These are phyloP conservation scores for Amphirosellinia nigrospora DNA, from an alignment of 495 filamentous ascomycete genomes.

Conservation along the genomic window DNA sequence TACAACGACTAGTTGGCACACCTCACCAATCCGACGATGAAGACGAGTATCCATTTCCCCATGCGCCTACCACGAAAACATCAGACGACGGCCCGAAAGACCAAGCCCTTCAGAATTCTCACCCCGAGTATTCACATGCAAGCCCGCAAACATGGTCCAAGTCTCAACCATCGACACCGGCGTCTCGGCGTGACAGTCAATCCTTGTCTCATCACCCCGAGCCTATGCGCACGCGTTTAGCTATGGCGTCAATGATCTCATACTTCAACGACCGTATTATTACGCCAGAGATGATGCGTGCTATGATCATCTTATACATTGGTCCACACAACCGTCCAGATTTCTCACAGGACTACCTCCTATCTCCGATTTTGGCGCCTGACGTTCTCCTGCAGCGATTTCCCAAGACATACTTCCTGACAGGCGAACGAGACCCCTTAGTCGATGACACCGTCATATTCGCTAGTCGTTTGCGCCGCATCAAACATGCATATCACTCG, in stretches of 20 bases:
- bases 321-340: conserved; percentile 92
- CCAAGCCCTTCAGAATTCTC: conserved; percentile 35
- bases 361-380: conserved; percentile 88
- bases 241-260: conserved; percentile 94
- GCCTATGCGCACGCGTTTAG: conserved; percentile 83
- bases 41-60: conserved; percentile 48
- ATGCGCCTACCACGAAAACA: conserved; percentile 26
- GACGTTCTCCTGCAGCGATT: conserved; percentile 81
- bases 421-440: conserved; percentile 91
- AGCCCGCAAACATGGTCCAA: conserved; percentile 45
- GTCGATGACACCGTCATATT: conserved; percentile 98
- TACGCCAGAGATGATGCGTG: conserved; percentile 97
- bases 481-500: conserved; percentile 68
- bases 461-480: conserved; percentile 81
- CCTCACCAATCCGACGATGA: conserved; percentile 70
- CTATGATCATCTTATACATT: conserved; percentile 98
- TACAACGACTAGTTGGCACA: conserved; percentile 64
- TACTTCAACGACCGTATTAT: conserved; percentile 97
- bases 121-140: conserved; percentile 53
- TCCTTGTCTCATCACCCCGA: conserved; percentile 58
- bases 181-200: conserved; percentile 23
- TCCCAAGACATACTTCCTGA: conserved; percentile 91
- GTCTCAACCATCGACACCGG: conserved; percentile 35
- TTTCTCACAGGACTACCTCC: conserved; percentile 86
- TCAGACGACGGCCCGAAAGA: conserved; percentile 20